Conservation (phyloP, 1,139 yeast genomes). For the Debaryomyces sp. region DNA sequence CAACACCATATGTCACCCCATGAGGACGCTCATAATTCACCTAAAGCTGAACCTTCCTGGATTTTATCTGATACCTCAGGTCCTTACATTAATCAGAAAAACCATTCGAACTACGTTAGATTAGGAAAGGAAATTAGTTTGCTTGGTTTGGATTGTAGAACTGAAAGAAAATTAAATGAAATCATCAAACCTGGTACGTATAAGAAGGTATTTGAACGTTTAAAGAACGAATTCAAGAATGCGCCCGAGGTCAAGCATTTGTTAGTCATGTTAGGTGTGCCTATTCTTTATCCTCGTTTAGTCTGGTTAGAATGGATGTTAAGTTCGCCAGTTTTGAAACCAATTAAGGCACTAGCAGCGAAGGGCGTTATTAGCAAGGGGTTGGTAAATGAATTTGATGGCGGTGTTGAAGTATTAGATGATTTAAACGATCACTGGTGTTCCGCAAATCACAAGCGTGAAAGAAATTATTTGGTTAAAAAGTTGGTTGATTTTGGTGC, state of each 20-base stretch:
- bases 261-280: conserved; percentile 86
- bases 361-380: conserved; percentile 69
- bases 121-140: conserved; percentile 75
- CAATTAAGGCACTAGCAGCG: conserved; percentile 68
- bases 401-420: conserved; percentile 85
- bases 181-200: conserved; percentile 64
- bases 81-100: conserved; percentile 63
- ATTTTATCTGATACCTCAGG: conserved; percentile 55
- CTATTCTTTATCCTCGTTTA: conserved; percentile 89
- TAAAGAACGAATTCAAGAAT: conserved; percentile 53
- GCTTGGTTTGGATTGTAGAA: conserved; percentile 87
- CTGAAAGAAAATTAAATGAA: conserved; percentile 72
- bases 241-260: conserved; percentile 69
- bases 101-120: conserved; percentile 70
- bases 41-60: conserved; percentile 56
- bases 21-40: conserved; percentile 34
- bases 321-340: conserved; percentile 61
- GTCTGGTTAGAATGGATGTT: conserved; percentile 85
- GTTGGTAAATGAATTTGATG: conserved; percentile 86
- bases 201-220: conserved; percentile 57
- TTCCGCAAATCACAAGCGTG: conserved; percentile 77
- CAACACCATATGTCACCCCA: conserved; percentile 75
- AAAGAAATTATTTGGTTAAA: conserved; percentile 65
- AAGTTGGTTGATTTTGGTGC: conserved; percentile 66
- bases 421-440: conserved; percentile 98